A percentile compares a stretch with the other conserved stretches of the same genome.
Evolutionary conservation across 129 eudicot species (phyloP).

Genomic region (Flaveria brownii): DNA sequence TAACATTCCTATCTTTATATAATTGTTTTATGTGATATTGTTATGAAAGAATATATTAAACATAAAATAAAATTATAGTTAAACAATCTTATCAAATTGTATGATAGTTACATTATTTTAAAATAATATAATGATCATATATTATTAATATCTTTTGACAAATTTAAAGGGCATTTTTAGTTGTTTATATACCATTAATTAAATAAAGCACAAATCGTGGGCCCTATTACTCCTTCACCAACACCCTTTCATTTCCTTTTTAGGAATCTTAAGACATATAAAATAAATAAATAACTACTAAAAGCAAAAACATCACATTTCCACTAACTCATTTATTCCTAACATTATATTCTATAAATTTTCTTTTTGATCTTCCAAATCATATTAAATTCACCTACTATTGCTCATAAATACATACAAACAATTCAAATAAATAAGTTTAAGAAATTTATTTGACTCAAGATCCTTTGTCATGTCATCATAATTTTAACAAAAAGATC

Average conservation of each 20-base stretch:
- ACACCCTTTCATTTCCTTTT: constrained; percentile 41
- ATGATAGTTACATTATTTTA: neutral
- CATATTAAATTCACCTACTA: neutral
- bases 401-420: neutral
- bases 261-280: constrained; percentile 35
- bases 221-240: constrained; percentile 38
- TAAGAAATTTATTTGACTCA: neutral
- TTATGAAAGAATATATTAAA: neutral
- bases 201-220: constrained; percentile 57
- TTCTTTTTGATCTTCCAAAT: neutral
- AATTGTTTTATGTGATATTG: neutral
- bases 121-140: constrained; percentile 12
- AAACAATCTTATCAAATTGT: too few relatives aligned
- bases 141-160: constrained; percentile 13
- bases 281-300: constrained; percentile 23
- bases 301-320: constrained; percentile 36
- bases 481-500: neutral
- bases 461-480: neutral
- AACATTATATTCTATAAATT: constrained; percentile 23
- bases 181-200: constrained; percentile 51
- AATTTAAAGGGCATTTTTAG: constrained; percentile 15
- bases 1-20: neutral
- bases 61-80: too few relatives aligned
- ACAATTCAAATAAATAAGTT: neutral
- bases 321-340: constrained; percentile 34